phyloP scores from a whole-genome alignment of 164 flowering plant species.

The Houttuynia cordata region DNA sequence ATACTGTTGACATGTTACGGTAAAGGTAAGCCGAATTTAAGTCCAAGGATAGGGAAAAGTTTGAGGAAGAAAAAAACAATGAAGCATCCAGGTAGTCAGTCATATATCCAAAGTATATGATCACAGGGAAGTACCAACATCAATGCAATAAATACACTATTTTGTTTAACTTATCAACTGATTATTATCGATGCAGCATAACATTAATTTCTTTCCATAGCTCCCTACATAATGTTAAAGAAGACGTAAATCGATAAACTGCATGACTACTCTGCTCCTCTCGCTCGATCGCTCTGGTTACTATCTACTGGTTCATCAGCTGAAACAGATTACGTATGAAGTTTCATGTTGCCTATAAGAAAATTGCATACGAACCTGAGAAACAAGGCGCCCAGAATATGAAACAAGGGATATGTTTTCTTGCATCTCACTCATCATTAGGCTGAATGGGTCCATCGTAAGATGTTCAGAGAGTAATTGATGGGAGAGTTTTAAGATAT shows the following conservation, averaged over 20 bases:
- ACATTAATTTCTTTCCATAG: too few relatives aligned
- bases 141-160: not conserved
- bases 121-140: not conserved
- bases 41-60: too few relatives aligned
- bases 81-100: not conserved
- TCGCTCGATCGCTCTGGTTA: not conserved
- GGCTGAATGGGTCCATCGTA: conserved; percentile 59
- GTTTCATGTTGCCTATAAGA: not conserved
- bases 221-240: too few relatives aligned
- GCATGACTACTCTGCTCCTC: not conserved
- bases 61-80: too few relatives aligned
- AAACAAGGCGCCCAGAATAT: conserved; percentile 85
- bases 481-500: conserved; percentile 67
- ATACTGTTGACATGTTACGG: too few relatives aligned
- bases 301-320: not conserved
- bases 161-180: not conserved
- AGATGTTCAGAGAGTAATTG: conserved; percentile 70
- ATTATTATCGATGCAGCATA: too few relatives aligned
- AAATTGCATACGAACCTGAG: conserved; percentile 53
- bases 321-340: too few relatives aligned
- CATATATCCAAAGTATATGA: not conserved
- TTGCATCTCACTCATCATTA: conserved; percentile 89
- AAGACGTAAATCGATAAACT: too few relatives aligned
- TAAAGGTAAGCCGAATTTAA: too few relatives aligned
- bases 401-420: conserved; percentile 92